Base-by-base conservation (phyloP, 768 basidiomycete species). In the Boletus vinaceobasis region DNA sequence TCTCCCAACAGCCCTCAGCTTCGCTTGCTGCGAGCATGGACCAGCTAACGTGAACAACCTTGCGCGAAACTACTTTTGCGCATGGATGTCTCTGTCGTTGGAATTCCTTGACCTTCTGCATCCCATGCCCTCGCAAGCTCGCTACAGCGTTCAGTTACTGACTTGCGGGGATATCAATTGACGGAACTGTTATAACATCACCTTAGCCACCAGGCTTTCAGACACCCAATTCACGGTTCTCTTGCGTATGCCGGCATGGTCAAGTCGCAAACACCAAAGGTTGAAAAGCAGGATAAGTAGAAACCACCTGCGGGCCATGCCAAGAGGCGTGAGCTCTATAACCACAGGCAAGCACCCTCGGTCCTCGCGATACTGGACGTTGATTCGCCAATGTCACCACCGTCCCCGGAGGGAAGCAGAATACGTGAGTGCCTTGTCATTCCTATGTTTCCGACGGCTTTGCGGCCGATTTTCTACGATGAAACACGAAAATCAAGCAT, bases 221-320 rank as follows among this genome's bases (percentile, higher is more conserved):
- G 75, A 76, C 77, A 82, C 74, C n/a, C 19, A 93, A 94, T 96
- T 79, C 93, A 97, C 87, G 93, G 94, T 74, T 97, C 93, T 73
- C 93, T 97, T 78, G 93, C 93, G 79, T 93, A 94, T 81, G 93
- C 94, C 69, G 95, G 95, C 76, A 97, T 98, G 84, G 96, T 97
- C 82, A 97, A 94, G 80, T 91, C 89, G 63, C 92, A 96, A 78
- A 91, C 88, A 65, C 95, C 95, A 67, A 98, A 98, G 78, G 95
- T 97, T 71, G 95, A 97, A 70, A 85, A 86, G 74, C 91, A 96
- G 80, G n/a, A 98, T 80, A 98, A 97, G 87, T 90, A 94, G 86
- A 98, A 97, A 84, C 83, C 83, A 26, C 86, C 91, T 49, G 96
- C 92, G 75, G 94, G 96, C 58, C 92, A 95, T 69, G 95, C 96